Evolutionary conservation across 2,329 filamentous ascomycete genomes (phyloP).

Genomic region (Incumbomyces delicatus): DNA sequence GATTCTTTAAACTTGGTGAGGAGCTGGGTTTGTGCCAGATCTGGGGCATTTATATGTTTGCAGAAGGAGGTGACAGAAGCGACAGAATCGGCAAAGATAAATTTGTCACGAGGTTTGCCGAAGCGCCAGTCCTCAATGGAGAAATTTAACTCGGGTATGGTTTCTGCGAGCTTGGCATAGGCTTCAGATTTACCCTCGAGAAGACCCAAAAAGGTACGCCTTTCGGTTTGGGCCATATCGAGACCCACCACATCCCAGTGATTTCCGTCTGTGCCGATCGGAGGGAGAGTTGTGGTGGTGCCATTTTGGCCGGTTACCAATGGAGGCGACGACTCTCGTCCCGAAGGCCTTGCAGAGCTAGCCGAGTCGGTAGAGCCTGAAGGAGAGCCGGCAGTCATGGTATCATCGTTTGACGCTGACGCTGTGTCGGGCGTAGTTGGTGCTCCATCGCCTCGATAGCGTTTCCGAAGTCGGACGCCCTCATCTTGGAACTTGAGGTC

Average conservation of each 20-base stretch:
- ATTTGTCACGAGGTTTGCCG: not conserved
- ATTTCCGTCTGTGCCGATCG: not conserved
- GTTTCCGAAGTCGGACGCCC: constrained; percentile 26
- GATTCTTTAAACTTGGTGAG: constrained; percentile 8
- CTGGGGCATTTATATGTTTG: constrained; percentile 11
- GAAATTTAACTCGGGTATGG: not conserved
- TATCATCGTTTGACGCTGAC: not conserved
- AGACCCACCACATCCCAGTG: constrained; percentile 7
- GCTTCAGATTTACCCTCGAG: constrained; percentile 10
- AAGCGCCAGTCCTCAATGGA: not conserved
- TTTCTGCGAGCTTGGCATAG: constrained; percentile 4
- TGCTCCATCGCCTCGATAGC: not conserved
- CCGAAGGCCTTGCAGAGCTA: too few species aligned
- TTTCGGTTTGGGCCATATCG: constrained; percentile 3
- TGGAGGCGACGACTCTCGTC: too few species aligned
- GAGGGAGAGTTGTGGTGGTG: too few species aligned
- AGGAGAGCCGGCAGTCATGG: not conserved
- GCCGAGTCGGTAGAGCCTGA: not conserved
- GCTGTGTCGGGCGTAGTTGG: not conserved
- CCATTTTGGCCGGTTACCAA: not conserved
- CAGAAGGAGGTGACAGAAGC: not conserved
- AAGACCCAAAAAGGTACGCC: constrained; percentile 8
- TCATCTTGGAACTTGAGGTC: constrained; percentile 31
- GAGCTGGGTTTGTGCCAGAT: constrained; percentile 18
- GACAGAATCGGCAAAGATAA: not conserved